Evolutionary conservation across 495 filamentous ascomycete species (phyloP).

Genomic region (Aspergillus conjunctus): DNA sequence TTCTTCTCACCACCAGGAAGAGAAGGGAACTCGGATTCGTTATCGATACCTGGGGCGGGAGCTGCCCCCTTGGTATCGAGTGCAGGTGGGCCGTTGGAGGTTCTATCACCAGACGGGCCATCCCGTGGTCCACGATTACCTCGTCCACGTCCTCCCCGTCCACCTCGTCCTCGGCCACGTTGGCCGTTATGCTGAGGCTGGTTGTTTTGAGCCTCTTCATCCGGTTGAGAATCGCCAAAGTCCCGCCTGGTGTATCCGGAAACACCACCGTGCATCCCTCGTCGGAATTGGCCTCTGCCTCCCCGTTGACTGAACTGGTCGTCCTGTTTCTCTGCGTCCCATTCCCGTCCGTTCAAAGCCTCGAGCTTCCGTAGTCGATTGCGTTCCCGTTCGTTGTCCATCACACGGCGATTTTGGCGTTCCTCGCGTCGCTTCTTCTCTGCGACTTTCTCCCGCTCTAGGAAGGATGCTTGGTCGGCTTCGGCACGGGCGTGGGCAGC

Average conservation of each 20-base stretch:
- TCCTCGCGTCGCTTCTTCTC: slow-evolving; percentile 58
- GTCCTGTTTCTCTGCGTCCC: slow-evolving; percentile 75
- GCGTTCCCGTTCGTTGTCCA: slow-evolving; percentile 71
- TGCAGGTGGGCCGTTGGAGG: slow-evolving; percentile 26
- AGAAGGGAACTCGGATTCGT: slow-evolving; percentile 47
- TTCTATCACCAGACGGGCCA: slow-evolving; percentile 16
- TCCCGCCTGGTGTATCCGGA: slow-evolving; percentile 41
- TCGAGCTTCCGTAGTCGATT: slow-evolving; percentile 72
- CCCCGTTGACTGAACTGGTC: slow-evolving; percentile 55
- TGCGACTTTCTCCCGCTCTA: slow-evolving; percentile 63
- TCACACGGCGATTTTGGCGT: slow-evolving; percentile 54
- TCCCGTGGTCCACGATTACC: slow-evolving; percentile 37
- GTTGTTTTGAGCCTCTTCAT: slow-evolving; percentile 21
- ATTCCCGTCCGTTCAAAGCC: slow-evolving; percentile 67
- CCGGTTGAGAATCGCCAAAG: slow-evolving; percentile 31
- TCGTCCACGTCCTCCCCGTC: slow-evolving; percentile 38
- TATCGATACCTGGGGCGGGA: slow-evolving; percentile 30
- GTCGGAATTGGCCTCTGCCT: slow-evolving; percentile 48
- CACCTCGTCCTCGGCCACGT: slow-evolving; percentile 35
- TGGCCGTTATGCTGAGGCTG: slow-evolving; percentile 4
- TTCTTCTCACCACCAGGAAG: slow-evolving; percentile 38
- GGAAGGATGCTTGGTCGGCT: slow-evolving; percentile 67
- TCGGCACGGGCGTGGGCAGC: slow-evolving; percentile 67
- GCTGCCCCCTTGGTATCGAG: slow-evolving; percentile 21
- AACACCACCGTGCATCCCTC: slow-evolving; percentile 65